Evolutionary conservation across 2,329 filamentous ascomycete species (phyloP).

Genomic region (Fusarium nygamai): DNA sequence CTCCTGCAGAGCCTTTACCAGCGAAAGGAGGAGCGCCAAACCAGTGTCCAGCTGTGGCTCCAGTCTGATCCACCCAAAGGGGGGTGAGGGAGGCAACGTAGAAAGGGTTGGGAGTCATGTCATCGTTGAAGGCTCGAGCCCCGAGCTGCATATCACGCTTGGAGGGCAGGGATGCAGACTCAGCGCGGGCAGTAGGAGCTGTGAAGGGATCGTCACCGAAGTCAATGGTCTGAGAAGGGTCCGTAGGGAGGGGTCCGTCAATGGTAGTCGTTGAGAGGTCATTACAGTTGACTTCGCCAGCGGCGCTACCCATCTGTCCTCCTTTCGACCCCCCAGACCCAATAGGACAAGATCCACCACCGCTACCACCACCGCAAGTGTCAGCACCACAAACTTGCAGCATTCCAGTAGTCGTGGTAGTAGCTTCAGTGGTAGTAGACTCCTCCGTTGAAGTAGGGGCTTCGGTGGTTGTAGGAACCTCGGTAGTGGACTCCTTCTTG

Average conservation of each 20-base stretch:
- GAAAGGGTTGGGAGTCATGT: constrained; percentile 12
- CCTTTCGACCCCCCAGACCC: constrained; percentile 6
- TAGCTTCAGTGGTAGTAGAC: constrained; percentile 25
- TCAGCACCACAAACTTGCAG: constrained; percentile 9
- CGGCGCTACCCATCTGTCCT: constrained; percentile 1
- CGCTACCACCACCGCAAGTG: constrained; percentile 10
- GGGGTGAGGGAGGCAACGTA: constrained; percentile 14
- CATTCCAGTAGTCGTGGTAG: not conserved
- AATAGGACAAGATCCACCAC: constrained; percentile 20
- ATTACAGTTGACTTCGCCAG: constrained; percentile 1
- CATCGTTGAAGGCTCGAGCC: constrained; percentile 2
- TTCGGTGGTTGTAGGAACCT: not conserved
- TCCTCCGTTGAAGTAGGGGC: not conserved
- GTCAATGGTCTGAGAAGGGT: not conserved
- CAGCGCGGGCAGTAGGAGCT: not conserved
- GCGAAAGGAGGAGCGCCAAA: not conserved
- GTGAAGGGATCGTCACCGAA: constrained; percentile 4
- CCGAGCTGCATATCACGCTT: not conserved
- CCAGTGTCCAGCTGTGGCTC: constrained; percentile 16
- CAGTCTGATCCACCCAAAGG: constrained; percentile 24
- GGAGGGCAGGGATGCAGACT: not conserved
- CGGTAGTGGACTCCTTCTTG: constrained; percentile 3
- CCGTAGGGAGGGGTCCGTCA: constrained; percentile 12
- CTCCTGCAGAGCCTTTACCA: constrained; percentile 16
- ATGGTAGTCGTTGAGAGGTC: constrained; percentile 19